Base-by-base conservation (phyloP, 805 yeast genomes). In the Scheffersomyces stipitis region DNA sequence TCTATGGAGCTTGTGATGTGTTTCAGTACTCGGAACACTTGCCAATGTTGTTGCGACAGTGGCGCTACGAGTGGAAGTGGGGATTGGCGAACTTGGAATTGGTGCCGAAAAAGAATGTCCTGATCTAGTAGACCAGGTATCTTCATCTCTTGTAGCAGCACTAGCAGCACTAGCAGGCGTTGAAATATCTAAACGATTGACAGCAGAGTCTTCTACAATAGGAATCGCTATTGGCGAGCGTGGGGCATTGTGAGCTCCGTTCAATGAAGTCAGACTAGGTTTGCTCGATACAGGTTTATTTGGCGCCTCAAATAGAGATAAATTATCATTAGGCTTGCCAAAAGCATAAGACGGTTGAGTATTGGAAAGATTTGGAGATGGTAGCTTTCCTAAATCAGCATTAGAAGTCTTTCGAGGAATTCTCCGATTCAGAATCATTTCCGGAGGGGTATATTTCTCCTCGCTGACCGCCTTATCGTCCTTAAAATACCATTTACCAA, bases 401-500 rank as follows among this genome's bases (percentile, higher is more conserved):
- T 30, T 37, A 4, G 37, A 37, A 7, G 47, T 38, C 34, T 40
- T 61, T 40, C 54, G 58, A 10, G 68, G 60, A 30, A 45, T 38
- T 49, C 84, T 65, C 52, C 86, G 63, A 18, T 68, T 77, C 29
- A 75, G 66, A n/a, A 81, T 81, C 87, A 81, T 81, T 51, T 81
- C 86, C 0, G 86, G 86, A 0, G 81, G 76, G 5, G 56, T 62
- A 39, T 73, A 70, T 13, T 42, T 38, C 10, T 44, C 51, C 13
- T 40, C 39, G 3, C 34, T 12, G 31, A 18, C 17, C 32, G 33
- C 28, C 28, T 52, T 38, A 15, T 66, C 75, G 37, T 74, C 74
- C 24, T 71, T 78, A 36, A 70, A 71, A 47, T 84, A 84, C 87
- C 91, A 82, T 43, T 75, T 80, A 1, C 85, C 86, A 5, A 85